Base-by-base conservation (phyloP, 495 filamentous ascomycete species). In the Trichoderma gamsii region DNA sequence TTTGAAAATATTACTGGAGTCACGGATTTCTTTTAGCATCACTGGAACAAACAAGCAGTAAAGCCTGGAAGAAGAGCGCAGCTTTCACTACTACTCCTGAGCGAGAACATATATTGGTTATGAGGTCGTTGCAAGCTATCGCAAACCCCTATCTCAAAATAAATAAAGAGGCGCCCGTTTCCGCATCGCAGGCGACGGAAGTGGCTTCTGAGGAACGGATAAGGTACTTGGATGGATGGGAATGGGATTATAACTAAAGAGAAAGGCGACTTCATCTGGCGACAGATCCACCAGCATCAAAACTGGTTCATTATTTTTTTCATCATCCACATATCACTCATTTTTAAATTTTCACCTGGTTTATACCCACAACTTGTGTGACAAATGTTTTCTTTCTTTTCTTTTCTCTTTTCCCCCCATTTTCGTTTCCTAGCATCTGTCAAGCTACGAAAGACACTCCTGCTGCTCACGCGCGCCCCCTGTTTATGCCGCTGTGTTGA, bases 401-500 rank as follows among this genome's bases (percentile, higher is more conserved):
- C n/a, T n/a, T n/a, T n/a, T n/a, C n/a, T n/a, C n/a, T n/a, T n/a
- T n/a, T n/a, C n/a, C n/a, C n/a, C n/a, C n/a, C 21, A 21, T 23
- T 52, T 52, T 52, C 32, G 18, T n/a, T n/a, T 46, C 44, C 27
- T 61, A 52, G 18, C 49, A 52, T 21, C 12, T 52, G 23, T 18
- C 9, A 13, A 23, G 21, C 49, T 18, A 52, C 49, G 18, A n/a
- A 52, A 52, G 49, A 52, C 18, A n/a, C 49, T 52, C 49, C 18
- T 52, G 49, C 49, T 52, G 49, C 49, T 52, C 49, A 52, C 49
- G 49, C 49, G 21, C 49, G n/a, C 49, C 49, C 49, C 49, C 15
- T 65, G 63, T n/a, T 35, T 69, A 66, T 67, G 43, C 67, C 68
- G 65, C 44, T 68, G 49, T 67, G 7, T 52, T 52, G 49, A 52